These are phyloP conservation scores for Maudiozyma saulgeensis DNA, from an alignment of 805 yeast genomes.

Conservation along the genomic window DNA sequence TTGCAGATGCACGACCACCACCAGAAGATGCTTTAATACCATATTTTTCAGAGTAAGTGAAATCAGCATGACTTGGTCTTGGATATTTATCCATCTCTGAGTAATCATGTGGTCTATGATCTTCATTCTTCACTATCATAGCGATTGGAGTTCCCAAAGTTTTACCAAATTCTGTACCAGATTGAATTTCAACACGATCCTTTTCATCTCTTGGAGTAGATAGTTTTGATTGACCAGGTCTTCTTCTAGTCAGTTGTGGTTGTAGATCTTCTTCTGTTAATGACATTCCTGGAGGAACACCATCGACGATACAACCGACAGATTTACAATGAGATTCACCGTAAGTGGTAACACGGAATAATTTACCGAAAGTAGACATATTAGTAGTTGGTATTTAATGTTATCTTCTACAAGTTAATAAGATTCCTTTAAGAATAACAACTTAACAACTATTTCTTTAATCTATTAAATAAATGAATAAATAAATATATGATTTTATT, in stretches of 20 bases:
- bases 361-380: constrained; percentile 64
- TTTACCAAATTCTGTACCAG: constrained; percentile 85
- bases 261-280: constrained; percentile 82
- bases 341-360: constrained; percentile 76
- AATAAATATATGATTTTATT: no score
- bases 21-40: constrained; percentile 92
- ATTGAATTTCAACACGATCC: constrained; percentile 84
- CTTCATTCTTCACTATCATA: constrained; percentile 86
- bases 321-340: constrained; percentile 97
- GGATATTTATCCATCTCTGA: constrained; percentile 92
- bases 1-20: constrained; percentile 94
- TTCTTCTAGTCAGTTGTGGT: constrained; percentile 91
- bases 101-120: constrained; percentile 95
- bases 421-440: no score
- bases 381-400: neutral
- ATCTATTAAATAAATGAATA: no score
- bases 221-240: constrained; percentile 92
- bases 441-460: no score
- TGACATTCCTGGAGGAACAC: constrained; percentile 91
- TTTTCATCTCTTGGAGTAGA: constrained; percentile 96
- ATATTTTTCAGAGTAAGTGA: constrained; percentile 82
- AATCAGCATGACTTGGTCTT: constrained; percentile 97
- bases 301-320: constrained; percentile 97
- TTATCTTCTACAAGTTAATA: no score
- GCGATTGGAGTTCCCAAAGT: constrained; percentile 94